Percentiles rank a stretch among this genome's conserved stretches.
Conservation (phyloP, 2,329 filamentous ascomycete species). For the Ramularia collo-cygni region DNA sequence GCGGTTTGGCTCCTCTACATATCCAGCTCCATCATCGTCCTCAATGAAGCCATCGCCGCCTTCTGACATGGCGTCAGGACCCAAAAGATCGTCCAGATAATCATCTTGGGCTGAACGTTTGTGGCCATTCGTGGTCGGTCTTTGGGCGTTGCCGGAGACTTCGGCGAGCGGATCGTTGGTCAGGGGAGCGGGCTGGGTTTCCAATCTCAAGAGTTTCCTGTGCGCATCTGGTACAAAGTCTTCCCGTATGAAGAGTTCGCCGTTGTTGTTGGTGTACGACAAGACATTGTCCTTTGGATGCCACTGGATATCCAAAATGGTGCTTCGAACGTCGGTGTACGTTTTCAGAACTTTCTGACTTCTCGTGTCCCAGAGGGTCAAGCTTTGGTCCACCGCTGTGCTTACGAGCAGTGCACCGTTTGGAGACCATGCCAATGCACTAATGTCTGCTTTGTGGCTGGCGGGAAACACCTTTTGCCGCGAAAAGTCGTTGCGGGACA, state of each 20-base stretch:
- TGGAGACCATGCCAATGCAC: conserved; percentile 83
- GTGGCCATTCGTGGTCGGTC: conserved; percentile 42
- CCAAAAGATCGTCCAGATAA: conserved; percentile 77
- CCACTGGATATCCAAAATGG: conserved; percentile 82
- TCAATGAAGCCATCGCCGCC: conserved; percentile 78
- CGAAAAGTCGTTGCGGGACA: conserved; percentile 87
- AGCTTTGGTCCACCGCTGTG: conserved; percentile 51
- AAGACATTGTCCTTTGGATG: conserved; percentile 82
- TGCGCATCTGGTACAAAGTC: conserved; percentile 53
- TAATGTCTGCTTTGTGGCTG: conserved; percentile 78
- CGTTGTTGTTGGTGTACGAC: conserved; percentile 87
- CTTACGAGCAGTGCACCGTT: conserved; percentile 81
- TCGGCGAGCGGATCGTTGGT: conserved; percentile 73
- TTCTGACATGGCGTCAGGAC: conserved; percentile 50
- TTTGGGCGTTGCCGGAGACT: conserved; percentile 57
- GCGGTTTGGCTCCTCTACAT: conserved; percentile 58
- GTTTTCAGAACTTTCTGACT: conserved; percentile 74
- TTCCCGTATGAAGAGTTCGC: conserved; percentile 85
- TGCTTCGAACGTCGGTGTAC: conserved; percentile 62
- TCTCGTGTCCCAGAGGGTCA: conserved; percentile 82
- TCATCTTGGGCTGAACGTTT: conserved; percentile 55
- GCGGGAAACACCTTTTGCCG: conserved; percentile 72
- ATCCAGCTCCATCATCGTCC: conserved; percentile 92
- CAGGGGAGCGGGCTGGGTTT: conserved; percentile 71
- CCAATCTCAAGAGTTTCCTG: conserved; percentile 42